phyloP scores from a whole-genome alignment of 176 grass and related monocot species.

The bread wheat (Triticum aestivum) region IWGSC_CS_RefSeq_v2.1 NC_057812.1:104522082-104522581 shows the following conservation, averaged over 20 bases:
- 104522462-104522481: neutral
- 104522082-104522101: conserved; percentile 98
- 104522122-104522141: conserved; percentile 79
- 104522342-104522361: conserved; percentile 92
- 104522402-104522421: conserved; percentile 80
- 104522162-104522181: conserved; percentile 97
- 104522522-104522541: neutral
- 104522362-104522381: conserved; percentile 73
- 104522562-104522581: neutral
- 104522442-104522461: conserved; percentile 83
- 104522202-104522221: conserved; percentile 89
- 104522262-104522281: neutral
- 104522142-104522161: conserved; percentile 95
- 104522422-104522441: conserved; percentile 98
- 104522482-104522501: conserved; percentile 18
- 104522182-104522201: conserved; percentile 99
- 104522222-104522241: conserved; percentile 88
- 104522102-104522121: conserved; percentile 92
- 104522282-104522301: neutral
- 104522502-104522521: neutral
- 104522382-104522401: conserved; percentile 92
- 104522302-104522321: neutral
- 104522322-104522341: conserved; percentile 29
- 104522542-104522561: neutral
- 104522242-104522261: conserved; percentile 41